These are phyloP conservation scores for Yarrowia sp. DNA, from an alignment of 805 yeast genomes.

Conservation along the genomic window DNA sequence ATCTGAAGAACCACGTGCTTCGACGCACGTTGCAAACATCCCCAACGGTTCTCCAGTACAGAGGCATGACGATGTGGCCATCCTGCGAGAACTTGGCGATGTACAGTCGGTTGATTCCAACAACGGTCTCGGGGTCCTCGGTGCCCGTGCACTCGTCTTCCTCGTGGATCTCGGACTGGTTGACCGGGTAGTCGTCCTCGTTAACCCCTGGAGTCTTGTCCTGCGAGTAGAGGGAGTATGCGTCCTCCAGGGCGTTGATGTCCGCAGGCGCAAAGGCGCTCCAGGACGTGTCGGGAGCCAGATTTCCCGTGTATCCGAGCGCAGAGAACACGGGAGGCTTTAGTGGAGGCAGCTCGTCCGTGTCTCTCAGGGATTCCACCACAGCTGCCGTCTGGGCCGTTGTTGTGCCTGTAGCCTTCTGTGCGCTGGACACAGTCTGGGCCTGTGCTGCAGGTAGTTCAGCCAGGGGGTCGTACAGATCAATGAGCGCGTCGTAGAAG, in stretches of 20 bases:
- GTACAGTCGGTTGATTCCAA: constrained; percentile 38
- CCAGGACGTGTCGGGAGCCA: constrained; percentile 39
- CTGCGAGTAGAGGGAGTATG: constrained; percentile 28
- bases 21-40: constrained; percentile 39
- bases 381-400: constrained; percentile 8
- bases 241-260: constrained; percentile 34
- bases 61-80: constrained; percentile 34
- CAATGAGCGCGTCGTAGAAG: constrained; percentile 34
- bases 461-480: constrained; percentile 34
- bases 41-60: constrained; percentile 42
- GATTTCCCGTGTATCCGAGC: constrained; percentile 33
- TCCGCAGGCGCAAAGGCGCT: constrained; percentile 43
- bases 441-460: constrained; percentile 32
- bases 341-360: constrained; percentile 16
- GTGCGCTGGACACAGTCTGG: not conserved
- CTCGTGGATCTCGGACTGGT: constrained; percentile 25
- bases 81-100: constrained; percentile 32
- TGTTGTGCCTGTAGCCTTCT: constrained; percentile 27
- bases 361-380: not conserved
- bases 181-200: constrained; percentile 1
- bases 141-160: constrained; percentile 12
- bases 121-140: constrained; percentile 32
- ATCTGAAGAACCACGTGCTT: constrained; percentile 42
- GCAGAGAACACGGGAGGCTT: constrained; percentile 34
- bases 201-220: not conserved